Percentiles rank a stretch among this genome's conserved stretches.
phyloP scores from a whole-genome alignment of 2,329 filamentous ascomycete species.

The Emergomyces africanus region DNA sequence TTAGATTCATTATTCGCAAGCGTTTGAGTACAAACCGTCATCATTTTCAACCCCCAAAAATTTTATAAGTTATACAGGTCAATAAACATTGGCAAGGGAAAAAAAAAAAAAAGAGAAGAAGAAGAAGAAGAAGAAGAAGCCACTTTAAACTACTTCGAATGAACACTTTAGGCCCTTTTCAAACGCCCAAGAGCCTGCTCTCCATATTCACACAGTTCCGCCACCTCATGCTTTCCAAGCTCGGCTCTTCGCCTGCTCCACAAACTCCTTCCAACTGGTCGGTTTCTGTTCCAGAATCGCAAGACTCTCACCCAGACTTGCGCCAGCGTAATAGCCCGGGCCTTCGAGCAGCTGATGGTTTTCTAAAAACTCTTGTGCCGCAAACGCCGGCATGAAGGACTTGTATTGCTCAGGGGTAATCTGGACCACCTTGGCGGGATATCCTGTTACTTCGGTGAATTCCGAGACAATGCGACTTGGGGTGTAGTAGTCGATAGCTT shows the following conservation, averaged over 20 bases:
- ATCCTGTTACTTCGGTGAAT: slow-evolving; percentile 30
- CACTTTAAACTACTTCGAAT: not conserved
- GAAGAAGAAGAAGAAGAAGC: too few relatives aligned
- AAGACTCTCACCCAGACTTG: slow-evolving; percentile 14
- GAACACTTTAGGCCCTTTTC: not conserved
- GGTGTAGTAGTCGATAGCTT: slow-evolving; percentile 29
- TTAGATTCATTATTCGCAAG: not conserved
- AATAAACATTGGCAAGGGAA: not conserved
- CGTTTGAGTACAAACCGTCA: too few relatives aligned
- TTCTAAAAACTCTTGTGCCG: slow-evolving; percentile 38
- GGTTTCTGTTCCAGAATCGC: slow-evolving; percentile 17
- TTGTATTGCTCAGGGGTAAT: slow-evolving; percentile 17
- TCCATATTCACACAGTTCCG: not conserved
- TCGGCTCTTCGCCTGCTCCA: slow-evolving; percentile 8
- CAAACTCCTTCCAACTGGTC: slow-evolving; percentile 17
- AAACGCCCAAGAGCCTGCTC: not conserved
- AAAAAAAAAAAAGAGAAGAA: too few relatives aligned
- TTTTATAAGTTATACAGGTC: not conserved
- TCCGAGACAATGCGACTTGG: slow-evolving; percentile 28
- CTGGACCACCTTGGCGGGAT: slow-evolving; percentile 18
- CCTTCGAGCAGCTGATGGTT: slow-evolving; percentile 41
- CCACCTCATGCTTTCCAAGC: not conserved
- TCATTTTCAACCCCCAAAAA: not conserved
- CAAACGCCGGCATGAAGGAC: slow-evolving; percentile 12
- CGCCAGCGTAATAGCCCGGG: slow-evolving; percentile 42